Percentiles rank a stretch among this genome's conserved stretches.
Evolutionary conservation across 768 basidiomycete genomes (phyloP).

Genomic region (Termitomyces sp.): DNA sequence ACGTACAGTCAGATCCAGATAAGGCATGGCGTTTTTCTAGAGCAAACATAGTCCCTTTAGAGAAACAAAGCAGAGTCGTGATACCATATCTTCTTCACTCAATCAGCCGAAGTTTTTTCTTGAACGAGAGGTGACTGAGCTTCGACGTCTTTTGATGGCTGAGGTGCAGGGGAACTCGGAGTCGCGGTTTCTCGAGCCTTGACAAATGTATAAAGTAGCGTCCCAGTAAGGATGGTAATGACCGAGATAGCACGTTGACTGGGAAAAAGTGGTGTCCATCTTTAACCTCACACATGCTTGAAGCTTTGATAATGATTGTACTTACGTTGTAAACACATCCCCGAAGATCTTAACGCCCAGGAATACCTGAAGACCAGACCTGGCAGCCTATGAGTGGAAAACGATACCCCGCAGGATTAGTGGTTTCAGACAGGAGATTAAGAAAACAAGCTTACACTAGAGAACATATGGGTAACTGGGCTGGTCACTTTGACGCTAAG

Average conservation of each 20-base stretch:
- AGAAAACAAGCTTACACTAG: conserved; percentile 25
- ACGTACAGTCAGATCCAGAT: not conserved
- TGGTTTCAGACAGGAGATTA: not conserved
- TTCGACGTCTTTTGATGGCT: conserved; percentile 11
- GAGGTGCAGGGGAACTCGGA: conserved; percentile 16
- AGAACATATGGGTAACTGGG: conserved; percentile 83
- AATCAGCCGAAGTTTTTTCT: conserved; percentile 8
- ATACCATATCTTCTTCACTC: not conserved
- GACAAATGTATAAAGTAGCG: conserved; percentile 61
- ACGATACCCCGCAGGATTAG: not conserved
- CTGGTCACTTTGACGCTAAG: conserved; percentile 82
- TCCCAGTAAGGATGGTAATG: conserved; percentile 57
- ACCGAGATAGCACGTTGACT: conserved; percentile 61
- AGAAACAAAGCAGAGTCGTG: not conserved
- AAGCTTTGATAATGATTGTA: not conserved
- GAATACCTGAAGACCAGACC: conserved; percentile 71
- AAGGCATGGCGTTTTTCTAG: not conserved
- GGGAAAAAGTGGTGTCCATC: conserved; percentile 1
- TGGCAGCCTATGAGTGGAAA: conserved; percentile 46
- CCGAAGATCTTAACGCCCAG: conserved; percentile 63
- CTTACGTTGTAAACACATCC: conserved; percentile 63
- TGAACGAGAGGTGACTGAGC: conserved; percentile 11
- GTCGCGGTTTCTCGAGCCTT: conserved; percentile 45
- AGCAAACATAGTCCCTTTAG: not conserved
- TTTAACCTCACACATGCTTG: not conserved